phyloP scores from a whole-genome alignment of 2,329 filamentous ascomycete species.

The Cephalotrichum gorgonifer region DNA sequence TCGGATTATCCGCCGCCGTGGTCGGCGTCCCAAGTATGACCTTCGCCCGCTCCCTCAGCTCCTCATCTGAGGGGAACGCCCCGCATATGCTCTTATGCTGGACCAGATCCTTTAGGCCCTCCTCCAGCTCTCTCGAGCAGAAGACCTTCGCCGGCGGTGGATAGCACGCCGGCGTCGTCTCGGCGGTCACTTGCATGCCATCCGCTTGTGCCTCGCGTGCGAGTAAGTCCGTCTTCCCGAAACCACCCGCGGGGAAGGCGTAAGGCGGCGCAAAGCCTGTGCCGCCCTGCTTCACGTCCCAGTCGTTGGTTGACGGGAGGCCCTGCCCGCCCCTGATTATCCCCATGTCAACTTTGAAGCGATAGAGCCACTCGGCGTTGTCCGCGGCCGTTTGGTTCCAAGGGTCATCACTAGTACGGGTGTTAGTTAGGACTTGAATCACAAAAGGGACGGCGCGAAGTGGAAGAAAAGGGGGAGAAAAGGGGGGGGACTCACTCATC shows the following conservation, averaged over 20 bases:
- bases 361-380: conserved; percentile 51
- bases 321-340: conserved; percentile 43
- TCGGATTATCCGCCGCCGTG: conserved; percentile 44
- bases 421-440: background rate
- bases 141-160: conserved; percentile 41
- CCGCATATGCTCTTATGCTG: conserved; percentile 22
- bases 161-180: conserved; percentile 30
- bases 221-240: too few species aligned
- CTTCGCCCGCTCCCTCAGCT: conserved; percentile 33
- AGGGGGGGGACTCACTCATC: conserved; percentile 38
- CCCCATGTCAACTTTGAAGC: conserved; percentile 49
- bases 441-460: background rate
- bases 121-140: conserved; percentile 48
- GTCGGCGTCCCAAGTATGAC: conserved; percentile 32
- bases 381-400: conserved; percentile 57
- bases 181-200: too few species aligned
- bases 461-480: background rate
- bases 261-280: conserved; percentile 47
- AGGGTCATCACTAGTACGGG: conserved; percentile 47
- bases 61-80: conserved; percentile 35
- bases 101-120: conserved; percentile 39
- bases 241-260: conserved; percentile 29
- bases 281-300: conserved; percentile 39
- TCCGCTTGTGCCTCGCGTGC: too few species aligned
- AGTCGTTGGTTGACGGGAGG: conserved; percentile 28